Evolutionary conservation across 2,329 filamentous ascomycete species (phyloP).

Genomic region (Pseudocercospora pini-densiflorae): DNA sequence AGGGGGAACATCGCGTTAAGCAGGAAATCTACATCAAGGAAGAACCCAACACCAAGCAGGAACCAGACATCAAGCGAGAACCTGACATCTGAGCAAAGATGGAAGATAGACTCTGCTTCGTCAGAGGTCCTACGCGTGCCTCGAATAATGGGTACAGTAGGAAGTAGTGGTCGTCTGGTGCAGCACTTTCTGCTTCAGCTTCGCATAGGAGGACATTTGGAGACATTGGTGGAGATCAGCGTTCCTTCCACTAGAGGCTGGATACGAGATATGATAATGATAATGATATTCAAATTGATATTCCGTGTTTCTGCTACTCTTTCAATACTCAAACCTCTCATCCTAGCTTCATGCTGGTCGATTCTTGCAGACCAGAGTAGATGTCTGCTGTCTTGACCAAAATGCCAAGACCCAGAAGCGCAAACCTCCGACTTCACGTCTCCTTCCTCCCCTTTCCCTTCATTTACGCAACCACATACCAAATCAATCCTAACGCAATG

Average conservation of each 20-base stretch:
- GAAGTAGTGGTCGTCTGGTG: no score
- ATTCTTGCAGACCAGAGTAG: not conserved
- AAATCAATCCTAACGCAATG: slow-evolving; percentile 2
- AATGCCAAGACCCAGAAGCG: not conserved
- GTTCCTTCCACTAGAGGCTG: not conserved
- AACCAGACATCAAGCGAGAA: no score
- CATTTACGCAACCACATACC: no score
- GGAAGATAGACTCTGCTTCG: no score
- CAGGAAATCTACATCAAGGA: no score
- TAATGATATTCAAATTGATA: not conserved
- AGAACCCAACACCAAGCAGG: no score
- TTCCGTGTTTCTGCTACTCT: not conserved
- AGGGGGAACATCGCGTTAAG: no score
- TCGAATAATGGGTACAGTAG: no score
- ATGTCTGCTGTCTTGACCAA: not conserved
- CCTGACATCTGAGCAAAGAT: no score
- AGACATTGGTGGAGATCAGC: not conserved
- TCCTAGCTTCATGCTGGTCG: not conserved
- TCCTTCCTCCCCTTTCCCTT: not conserved
- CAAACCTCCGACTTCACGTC: not conserved
- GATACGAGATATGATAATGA: not conserved
- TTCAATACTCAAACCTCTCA: not conserved
- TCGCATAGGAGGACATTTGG: not conserved
- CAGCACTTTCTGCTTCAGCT: no score
- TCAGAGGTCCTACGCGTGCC: no score